These are phyloP conservation scores for Lithospermum erythrorhizon DNA, from an alignment of 257 asterid species.

Conservation along the genomic window DNA sequence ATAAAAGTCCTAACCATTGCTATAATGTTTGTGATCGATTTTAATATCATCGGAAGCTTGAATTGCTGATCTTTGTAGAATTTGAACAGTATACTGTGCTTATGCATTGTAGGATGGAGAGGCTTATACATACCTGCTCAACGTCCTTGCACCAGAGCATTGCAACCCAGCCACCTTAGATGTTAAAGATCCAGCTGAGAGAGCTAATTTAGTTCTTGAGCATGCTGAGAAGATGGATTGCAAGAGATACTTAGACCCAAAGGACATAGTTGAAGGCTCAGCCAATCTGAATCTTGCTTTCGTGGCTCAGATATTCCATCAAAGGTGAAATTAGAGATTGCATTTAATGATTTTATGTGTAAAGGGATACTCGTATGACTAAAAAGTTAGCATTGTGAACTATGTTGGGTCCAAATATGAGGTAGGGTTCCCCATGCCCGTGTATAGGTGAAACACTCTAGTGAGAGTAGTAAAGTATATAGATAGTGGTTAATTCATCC, in stretches of 20 bases:
- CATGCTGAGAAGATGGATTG: conserved; percentile 98
- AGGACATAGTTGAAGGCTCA: conserved; percentile 88
- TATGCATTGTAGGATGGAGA: conserved; percentile 79
- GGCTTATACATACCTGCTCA: conserved; percentile 92
- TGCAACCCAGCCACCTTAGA: conserved; percentile 78
- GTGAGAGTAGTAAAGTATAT: background rate
- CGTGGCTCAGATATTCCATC: conserved; percentile 94
- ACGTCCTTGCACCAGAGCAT: conserved; percentile 93
- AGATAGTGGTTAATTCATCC: background rate
- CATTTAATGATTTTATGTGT: background rate
- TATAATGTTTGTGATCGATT: background rate
- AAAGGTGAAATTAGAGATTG: conserved; percentile 45
- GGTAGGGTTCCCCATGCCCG: background rate
- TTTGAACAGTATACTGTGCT: conserved; percentile 2
- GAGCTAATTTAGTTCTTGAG: conserved; percentile 90
- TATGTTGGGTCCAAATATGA: background rate
- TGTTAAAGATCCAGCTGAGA: conserved; percentile 63
- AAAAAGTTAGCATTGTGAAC: background rate
- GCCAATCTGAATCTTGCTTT: conserved; percentile 87
- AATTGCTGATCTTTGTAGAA: background rate
- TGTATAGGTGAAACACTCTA: background rate
- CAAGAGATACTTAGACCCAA: conserved; percentile 80
- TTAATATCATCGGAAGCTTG: background rate
- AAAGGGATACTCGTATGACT: background rate
- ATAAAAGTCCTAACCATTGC: background rate